A percentile compares a stretch with the other conserved stretches of the same genome.
Conservation (phyloP, 352 stramenopile species). For the Plasmopara viticola region DNA sequence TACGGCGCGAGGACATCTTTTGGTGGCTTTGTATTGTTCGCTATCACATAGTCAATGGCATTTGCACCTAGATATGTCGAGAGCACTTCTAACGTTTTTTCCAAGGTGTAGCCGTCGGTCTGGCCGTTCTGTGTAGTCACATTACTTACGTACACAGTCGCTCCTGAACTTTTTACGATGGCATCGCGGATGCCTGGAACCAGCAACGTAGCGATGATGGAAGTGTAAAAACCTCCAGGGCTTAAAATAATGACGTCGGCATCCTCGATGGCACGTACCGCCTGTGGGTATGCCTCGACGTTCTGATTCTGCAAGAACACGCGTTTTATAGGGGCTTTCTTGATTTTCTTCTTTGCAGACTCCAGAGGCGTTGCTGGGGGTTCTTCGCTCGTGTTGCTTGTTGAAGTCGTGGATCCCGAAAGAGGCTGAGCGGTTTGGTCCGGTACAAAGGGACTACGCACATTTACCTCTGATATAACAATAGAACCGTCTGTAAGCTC, state of each 20-base stretch:
- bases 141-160: conserved; percentile 84
- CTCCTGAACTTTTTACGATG: conserved; percentile 55
- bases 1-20: conserved; percentile 52
- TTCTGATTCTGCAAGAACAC: conserved; percentile 74
- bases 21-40: conserved; percentile 63
- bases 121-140: conserved; percentile 79
- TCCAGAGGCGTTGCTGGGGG: conserved; percentile 19
- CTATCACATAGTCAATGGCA: conserved; percentile 81
- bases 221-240: conserved; percentile 81
- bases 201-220: conserved; percentile 74
- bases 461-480: conserved; percentile 79
- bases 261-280: conserved; percentile 74
- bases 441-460: conserved; percentile 52
- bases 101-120: conserved; percentile 71
- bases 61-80: conserved; percentile 62
- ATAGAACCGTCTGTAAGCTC: conserved; percentile 64
- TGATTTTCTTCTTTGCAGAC: conserved; percentile 28
- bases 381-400: conserved; percentile 16
- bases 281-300: conserved; percentile 63
- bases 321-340: conserved; percentile 69
- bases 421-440: conserved; percentile 22
- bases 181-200: conserved; percentile 78
- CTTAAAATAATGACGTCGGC: conserved; percentile 83
- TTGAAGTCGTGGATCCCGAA: conserved; percentile 15
- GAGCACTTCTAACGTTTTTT: conserved; percentile 60